A percentile compares a stretch with the other conserved stretches of the same genome.
phyloP scores from a whole-genome alignment of 108 stramenopile species.

The Nitzschia sp. region DNA sequence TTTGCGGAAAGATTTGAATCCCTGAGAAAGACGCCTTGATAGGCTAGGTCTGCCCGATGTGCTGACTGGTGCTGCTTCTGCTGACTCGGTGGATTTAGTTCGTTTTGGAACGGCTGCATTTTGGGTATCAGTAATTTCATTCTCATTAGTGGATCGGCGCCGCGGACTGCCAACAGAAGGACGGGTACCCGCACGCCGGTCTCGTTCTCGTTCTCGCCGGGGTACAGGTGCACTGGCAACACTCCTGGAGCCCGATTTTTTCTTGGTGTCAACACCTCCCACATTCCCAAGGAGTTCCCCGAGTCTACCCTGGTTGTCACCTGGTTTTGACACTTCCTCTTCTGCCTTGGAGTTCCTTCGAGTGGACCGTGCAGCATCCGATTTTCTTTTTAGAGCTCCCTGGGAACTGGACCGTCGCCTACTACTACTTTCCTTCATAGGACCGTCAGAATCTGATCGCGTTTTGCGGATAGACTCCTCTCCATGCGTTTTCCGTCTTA shows the following conservation, averaged over 20 bases:
- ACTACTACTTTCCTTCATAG: slow-evolving; percentile 6
- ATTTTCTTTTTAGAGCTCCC: background rate
- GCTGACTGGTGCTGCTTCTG: background rate
- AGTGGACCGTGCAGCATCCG: slow-evolving; percentile 5
- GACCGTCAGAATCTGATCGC: slow-evolving; percentile 12
- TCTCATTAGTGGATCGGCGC: background rate
- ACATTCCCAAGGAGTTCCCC: slow-evolving; percentile 5
- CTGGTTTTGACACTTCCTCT: background rate
- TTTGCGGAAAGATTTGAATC: slow-evolving; percentile 15
- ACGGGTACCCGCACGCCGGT: background rate
- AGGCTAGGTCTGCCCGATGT: background rate
- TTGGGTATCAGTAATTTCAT: background rate
- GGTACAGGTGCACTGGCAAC: slow-evolving; percentile 27
- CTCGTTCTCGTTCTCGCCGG: background rate
- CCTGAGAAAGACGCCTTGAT: slow-evolving; percentile 2
- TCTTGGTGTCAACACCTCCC: slow-evolving; percentile 12
- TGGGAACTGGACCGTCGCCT: slow-evolving; percentile 2
- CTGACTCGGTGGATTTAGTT: slow-evolving; percentile 4
- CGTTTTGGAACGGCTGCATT: background rate
- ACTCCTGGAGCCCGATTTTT: slow-evolving; percentile 19
- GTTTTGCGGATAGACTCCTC: slow-evolving; percentile 5
- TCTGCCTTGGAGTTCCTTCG: background rate
- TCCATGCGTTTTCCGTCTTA: slow-evolving; percentile 7
- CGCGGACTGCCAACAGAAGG: background rate
- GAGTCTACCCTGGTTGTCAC: slow-evolving; percentile 1